phyloP scores from a whole-genome alignment of 2,329 filamentous ascomycete genomes.

The Blumeria graminis region DNA sequence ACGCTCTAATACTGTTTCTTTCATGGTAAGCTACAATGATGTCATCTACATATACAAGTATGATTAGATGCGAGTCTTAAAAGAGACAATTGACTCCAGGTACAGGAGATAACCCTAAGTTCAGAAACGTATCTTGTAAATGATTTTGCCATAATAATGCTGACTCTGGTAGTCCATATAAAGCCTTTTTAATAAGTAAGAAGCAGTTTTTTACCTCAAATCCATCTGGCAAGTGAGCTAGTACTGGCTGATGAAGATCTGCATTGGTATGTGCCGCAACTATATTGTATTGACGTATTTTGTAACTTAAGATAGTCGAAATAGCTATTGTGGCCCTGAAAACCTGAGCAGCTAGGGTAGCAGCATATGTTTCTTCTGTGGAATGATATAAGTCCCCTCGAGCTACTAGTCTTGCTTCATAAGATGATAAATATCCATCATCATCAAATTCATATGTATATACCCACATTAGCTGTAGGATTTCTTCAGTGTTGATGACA shows the following conservation, averaged over 20 bases:
- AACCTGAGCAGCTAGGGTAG: background rate
- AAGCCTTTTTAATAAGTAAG: background rate
- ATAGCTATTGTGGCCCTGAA: background rate
- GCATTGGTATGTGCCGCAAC: background rate
- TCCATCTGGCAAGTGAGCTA: background rate
- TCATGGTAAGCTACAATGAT: background rate
- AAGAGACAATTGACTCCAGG: constrained; percentile 1
- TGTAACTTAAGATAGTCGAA: background rate
- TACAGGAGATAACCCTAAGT: background rate
- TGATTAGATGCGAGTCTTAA: background rate
- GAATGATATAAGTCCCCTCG: constrained; percentile 6
- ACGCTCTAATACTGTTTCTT: background rate
- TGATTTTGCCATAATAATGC: background rate
- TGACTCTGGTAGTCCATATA: background rate
- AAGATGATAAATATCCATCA: constrained; percentile 6
- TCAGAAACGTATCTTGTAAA: background rate
- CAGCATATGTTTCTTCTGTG: constrained; percentile 1
- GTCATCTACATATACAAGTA: constrained; percentile 1
- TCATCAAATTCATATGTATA: constrained; percentile 12
- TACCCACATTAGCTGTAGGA: constrained; percentile 2
- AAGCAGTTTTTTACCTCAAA: background rate
- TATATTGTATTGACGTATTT: background rate
- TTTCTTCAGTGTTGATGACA: constrained; percentile 3
- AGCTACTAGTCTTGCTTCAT: constrained; percentile 9
- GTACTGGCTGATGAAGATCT: background rate